Conservation (phyloP, 768 basidiomycete genomes). For the Podaxis sp. region DNA sequence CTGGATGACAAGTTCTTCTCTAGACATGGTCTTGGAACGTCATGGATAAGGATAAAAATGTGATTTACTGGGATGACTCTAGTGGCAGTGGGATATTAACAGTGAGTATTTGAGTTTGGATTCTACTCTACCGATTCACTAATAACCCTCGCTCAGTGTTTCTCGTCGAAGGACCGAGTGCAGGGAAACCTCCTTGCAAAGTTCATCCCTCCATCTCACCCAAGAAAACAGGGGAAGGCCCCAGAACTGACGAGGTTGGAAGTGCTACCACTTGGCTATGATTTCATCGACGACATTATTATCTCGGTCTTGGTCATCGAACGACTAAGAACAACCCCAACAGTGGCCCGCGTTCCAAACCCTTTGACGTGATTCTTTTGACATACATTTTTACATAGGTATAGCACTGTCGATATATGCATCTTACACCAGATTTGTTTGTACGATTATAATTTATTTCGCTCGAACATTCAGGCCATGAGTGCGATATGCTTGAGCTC, state of each 20-base stretch:
- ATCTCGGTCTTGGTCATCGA: constrained; percentile 42
- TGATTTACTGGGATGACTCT: constrained; percentile 36
- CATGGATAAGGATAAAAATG: constrained; percentile 24
- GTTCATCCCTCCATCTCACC: constrained; percentile 35
- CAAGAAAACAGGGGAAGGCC: constrained; percentile 34
- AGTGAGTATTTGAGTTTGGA: constrained; percentile 21
- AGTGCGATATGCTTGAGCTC: constrained; percentile 82
- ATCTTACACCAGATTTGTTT: background rate
- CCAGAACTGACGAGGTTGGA: constrained; percentile 35
- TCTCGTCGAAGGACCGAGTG: constrained; percentile 37
- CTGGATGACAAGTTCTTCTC: background rate
- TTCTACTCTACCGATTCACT: background rate
- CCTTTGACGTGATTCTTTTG: constrained; percentile 15
- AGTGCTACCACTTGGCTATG: constrained; percentile 38
- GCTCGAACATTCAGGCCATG: constrained; percentile 51
- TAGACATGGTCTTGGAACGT: constrained; percentile 39
- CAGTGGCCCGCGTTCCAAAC: constrained; percentile 20
- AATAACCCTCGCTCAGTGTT: constrained; percentile 30
- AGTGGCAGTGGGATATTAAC: constrained; percentile 28
- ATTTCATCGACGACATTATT: constrained; percentile 41
- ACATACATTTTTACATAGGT: constrained; percentile 8
- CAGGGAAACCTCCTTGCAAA: constrained; percentile 34
- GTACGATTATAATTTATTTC: constrained; percentile 9
- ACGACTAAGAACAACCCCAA: constrained; percentile 38
- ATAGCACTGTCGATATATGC: constrained; percentile 4